A percentile compares a stretch with the other conserved stretches of the same genome.
phyloP scores from a whole-genome alignment of 73 alveolate species.

The Paramecium tetraurelia region DNA sequence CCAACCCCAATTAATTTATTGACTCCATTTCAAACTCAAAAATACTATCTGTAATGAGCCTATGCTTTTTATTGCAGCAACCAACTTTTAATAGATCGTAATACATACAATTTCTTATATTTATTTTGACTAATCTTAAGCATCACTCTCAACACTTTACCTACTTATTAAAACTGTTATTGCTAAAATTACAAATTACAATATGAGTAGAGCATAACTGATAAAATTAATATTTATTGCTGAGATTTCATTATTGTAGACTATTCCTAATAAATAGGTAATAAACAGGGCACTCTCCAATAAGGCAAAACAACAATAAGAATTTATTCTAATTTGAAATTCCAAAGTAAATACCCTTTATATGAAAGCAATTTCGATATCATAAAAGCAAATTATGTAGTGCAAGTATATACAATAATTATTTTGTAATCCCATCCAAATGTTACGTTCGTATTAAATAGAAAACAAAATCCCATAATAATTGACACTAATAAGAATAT shows the following conservation, averaged over 20 bases:
- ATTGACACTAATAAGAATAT: neutral
- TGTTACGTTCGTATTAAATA: neutral
- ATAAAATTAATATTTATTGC: neutral
- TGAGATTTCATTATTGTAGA: neutral
- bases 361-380: neutral
- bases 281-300: neutral
- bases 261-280: neutral
- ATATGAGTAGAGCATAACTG: neutral
- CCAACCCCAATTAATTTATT: slow-evolving; percentile 12
- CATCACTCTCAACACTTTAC: neutral
- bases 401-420: neutral
- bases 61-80: neutral
- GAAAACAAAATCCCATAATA: neutral
- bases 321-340: neutral
- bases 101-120: neutral
- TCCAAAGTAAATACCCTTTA: neutral
- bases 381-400: neutral
- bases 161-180: neutral
- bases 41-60: neutral
- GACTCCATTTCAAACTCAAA: neutral
- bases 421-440: slow-evolving; percentile 32
- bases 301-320: slow-evolving; percentile 12
- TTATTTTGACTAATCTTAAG: neutral
- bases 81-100: neutral
- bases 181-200: neutral